Base-by-base conservation (phyloP, 2,329 filamentous ascomycete species). In the Daldinia sp. region DNA sequence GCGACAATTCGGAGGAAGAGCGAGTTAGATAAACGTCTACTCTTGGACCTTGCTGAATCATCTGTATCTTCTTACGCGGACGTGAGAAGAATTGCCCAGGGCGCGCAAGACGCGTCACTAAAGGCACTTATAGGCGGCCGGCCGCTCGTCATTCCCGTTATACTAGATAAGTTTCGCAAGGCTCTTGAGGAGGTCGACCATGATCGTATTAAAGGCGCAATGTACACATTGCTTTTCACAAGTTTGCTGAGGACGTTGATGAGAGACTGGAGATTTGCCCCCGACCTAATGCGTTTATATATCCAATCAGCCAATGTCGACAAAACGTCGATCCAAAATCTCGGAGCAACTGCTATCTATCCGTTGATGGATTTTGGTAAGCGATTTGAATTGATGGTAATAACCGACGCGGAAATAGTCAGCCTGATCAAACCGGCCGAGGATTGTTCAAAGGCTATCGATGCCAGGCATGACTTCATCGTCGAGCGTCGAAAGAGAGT, bases 181-280 rank as follows among this genome's bases (percentile, higher is more conserved):
- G 93, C 93, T 23, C 83, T 99, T 27, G 88, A 90, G 55, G 85
- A 87, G 39, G 90, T 89, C 61, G 93, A 99, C 68, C 92, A 93
- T 74, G 91, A 95, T 65, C 87, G 93, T 11, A 97, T 99, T 77
- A 99, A 99, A 78, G 95, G 96, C 30, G 91, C 90, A 32, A 88
- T 99, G 81, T 98, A 95, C 75, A 94, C 94, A 0, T 79, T 99
- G 25, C 81, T 98, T 15, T 96, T 94, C 71, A 94, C 94, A 9
- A 96, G 92, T 63, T 81, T 99, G 32, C 85, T 93, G 4, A 96
- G 94, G 78, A 96, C 94, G 0, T 86, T 96, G 45, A 87, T 93
- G 47, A 90, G 91, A 56, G 94, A 99, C 75, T 99, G 96, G 96
- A 90, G 94, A 35, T 97, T 94, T 76, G 93, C 95, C 0, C 95